Conservation (phyloP, 1,139 yeast genomes). For the Debaryomyces nepalensis region DNA sequence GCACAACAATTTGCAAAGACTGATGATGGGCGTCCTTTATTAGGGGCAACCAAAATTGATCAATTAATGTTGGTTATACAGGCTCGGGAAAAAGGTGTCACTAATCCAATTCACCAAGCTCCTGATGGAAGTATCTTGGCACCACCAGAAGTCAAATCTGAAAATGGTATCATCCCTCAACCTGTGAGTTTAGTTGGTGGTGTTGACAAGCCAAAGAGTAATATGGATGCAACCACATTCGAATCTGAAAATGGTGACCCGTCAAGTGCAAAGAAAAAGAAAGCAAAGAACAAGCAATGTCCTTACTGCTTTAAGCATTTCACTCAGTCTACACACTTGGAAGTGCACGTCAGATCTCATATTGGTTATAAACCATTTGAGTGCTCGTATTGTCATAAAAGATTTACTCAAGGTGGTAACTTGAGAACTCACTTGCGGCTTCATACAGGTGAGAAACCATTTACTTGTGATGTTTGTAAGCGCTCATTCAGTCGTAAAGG, state of each 20-base stretch:
- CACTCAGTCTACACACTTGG: slow-evolving; percentile 77
- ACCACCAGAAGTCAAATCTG: slow-evolving; percentile 29
- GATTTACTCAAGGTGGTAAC: slow-evolving; percentile 92
- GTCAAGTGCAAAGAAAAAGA: slow-evolving; percentile 30
- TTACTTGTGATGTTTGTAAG: slow-evolving; percentile 72
- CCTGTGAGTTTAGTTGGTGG: slow-evolving; percentile 79
- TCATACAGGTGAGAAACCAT: slow-evolving; percentile 93
- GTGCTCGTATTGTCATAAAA: slow-evolving; percentile 77
- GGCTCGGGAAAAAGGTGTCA: slow-evolving; percentile 78
- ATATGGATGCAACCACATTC: slow-evolving; percentile 18
- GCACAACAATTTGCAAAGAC: slow-evolving; percentile 50
- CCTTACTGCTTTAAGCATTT: slow-evolving; percentile 70
- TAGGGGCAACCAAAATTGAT: slow-evolving; percentile 89
- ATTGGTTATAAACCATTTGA: slow-evolving; percentile 80
- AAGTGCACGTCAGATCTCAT: slow-evolving; percentile 78
- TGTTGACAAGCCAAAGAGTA: slow-evolving; percentile 66
- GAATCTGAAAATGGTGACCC: slow-evolving; percentile 25
- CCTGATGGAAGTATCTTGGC: slow-evolving; percentile 62
- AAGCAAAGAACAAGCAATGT: slow-evolving; percentile 65
- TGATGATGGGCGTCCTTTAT: slow-evolving; percentile 67
- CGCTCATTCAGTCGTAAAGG: slow-evolving; percentile 87
- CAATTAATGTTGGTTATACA: slow-evolving; percentile 88
- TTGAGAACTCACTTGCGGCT: slow-evolving; percentile 83
- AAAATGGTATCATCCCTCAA: slow-evolving; percentile 54
- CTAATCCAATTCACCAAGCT: slow-evolving; percentile 61